Evolutionary conservation across 164 flowering plant species (phyloP).

Genomic region (Macadamia integrifolia): DNA sequence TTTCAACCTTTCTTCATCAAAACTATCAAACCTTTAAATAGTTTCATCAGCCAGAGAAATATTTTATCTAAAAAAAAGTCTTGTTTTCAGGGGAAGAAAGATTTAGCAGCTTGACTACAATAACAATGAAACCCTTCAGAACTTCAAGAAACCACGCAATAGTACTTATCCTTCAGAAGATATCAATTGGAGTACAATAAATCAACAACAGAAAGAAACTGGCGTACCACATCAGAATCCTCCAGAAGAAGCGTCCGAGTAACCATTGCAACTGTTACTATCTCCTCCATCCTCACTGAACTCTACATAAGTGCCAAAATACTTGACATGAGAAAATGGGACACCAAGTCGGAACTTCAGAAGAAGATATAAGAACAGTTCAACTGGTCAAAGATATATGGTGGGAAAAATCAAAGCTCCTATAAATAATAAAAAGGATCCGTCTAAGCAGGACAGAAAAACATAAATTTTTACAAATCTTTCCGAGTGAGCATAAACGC

Average conservation of each 20-base stretch:
- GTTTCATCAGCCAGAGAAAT: too few species aligned
- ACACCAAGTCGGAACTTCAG: slow-evolving; percentile 2
- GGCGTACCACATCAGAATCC: slow-evolving; percentile 62
- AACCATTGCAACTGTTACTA: slow-evolving; percentile 64
- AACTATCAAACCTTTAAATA: too few species aligned
- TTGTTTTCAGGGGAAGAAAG: background rate
- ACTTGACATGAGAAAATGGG: background rate
- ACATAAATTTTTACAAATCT: too few species aligned
- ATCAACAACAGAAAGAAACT: background rate
- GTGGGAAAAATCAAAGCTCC: background rate
- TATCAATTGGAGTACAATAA: background rate
- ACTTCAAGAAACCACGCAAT: background rate
- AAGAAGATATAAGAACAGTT: background rate
- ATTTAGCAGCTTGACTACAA: background rate
- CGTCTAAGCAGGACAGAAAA: background rate
- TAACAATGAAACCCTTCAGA: background rate
- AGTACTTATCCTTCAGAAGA: background rate
- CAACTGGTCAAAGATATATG: background rate
- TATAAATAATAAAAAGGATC: background rate
- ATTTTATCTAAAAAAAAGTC: background rate
- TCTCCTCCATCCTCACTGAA: slow-evolving; percentile 56
- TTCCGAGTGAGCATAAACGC: too few species aligned
- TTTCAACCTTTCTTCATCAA: background rate
- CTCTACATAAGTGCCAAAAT: slow-evolving; percentile 29
- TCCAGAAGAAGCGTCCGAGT: slow-evolving; percentile 68